These are phyloP conservation scores for Cytauxzoon felis DNA, from an alignment of 169 alveolate genomes.

Conservation along the genomic window DNA sequence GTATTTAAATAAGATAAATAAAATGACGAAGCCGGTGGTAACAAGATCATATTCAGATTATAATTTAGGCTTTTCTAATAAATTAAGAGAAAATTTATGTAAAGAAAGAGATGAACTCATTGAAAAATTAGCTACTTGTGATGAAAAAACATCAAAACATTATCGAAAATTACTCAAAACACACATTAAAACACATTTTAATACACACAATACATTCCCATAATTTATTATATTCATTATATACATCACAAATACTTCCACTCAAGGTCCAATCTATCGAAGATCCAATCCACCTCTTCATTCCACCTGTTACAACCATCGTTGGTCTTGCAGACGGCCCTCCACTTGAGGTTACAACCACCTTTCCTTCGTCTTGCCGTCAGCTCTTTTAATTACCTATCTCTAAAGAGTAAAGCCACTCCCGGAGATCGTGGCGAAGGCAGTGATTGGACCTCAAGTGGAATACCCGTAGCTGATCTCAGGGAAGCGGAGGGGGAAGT, in stretches of 20 bases:
- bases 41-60: slow-evolving; percentile 25
- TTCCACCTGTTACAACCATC: too few species aligned
- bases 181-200: slow-evolving; percentile 28
- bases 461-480: too few species aligned
- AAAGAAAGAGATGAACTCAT: slow-evolving; percentile 37
- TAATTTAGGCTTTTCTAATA: neutral
- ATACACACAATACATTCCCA: slow-evolving; percentile 20
- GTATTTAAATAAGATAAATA: slow-evolving; percentile 17
- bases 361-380: too few species aligned
- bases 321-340: too few species aligned
- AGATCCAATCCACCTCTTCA: too few species aligned
- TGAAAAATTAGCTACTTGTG: slow-evolving; percentile 41
- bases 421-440: too few species aligned
- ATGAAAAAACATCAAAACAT: neutral
- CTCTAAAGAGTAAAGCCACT: too few species aligned
- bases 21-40: neutral
- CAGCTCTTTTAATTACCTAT: too few species aligned
- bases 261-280: too few species aligned
- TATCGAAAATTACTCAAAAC: slow-evolving; percentile 1
- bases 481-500: too few species aligned
- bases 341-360: too few species aligned
- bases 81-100: neutral
- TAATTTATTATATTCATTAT: neutral
- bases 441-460: too few species aligned
- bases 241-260: neutral